Evolutionary conservation across 108 stramenopile species (phyloP).

Genomic region (Discostella pseudostelligera): DNA sequence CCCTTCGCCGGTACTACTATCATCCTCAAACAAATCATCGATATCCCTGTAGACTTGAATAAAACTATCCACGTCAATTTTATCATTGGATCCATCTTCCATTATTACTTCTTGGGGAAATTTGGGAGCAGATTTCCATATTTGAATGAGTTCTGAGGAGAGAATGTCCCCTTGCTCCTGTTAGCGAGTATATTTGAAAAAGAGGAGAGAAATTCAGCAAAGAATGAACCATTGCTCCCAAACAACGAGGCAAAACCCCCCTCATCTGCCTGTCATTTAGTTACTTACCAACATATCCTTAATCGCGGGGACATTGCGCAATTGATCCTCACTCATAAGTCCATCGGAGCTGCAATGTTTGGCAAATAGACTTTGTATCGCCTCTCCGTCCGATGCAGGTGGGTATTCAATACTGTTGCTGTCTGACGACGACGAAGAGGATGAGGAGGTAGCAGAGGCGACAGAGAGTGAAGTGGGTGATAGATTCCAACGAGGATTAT

Average conservation of each 20-base stretch:
- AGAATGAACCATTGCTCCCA: no score
- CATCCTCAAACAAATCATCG: slow-evolving; percentile 84
- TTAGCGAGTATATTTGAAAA: not conserved
- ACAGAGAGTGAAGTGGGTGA: no score
- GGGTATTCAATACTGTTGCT: not conserved
- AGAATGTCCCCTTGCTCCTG: slow-evolving; percentile 64
- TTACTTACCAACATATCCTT: slow-evolving; percentile 62
- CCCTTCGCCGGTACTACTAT: slow-evolving; percentile 33
- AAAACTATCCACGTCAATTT: slow-evolving; percentile 72
- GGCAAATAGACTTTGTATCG: slow-evolving; percentile 49
- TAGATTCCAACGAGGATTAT: no score
- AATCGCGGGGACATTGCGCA: slow-evolving; percentile 53
- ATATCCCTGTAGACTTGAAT: slow-evolving; percentile 75
- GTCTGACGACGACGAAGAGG: slow-evolving; percentile 4
- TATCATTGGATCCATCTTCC: slow-evolving; percentile 19
- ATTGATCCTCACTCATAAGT: slow-evolving; percentile 48
- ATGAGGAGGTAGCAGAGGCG: not conserved
- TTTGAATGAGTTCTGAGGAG: slow-evolving; percentile 57
- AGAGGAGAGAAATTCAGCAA: not conserved
- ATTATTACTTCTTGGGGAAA: slow-evolving; percentile 26
- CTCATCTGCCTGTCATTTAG: no score
- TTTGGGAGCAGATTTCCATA: slow-evolving; percentile 67
- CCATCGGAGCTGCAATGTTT: slow-evolving; percentile 55
- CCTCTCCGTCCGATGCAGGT: slow-evolving; percentile 26
- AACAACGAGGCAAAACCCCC: not conserved